Evolutionary conservation across 2,329 filamentous ascomycete genomes (phyloP).

Genomic region (Periconia macrospinosa): DNA sequence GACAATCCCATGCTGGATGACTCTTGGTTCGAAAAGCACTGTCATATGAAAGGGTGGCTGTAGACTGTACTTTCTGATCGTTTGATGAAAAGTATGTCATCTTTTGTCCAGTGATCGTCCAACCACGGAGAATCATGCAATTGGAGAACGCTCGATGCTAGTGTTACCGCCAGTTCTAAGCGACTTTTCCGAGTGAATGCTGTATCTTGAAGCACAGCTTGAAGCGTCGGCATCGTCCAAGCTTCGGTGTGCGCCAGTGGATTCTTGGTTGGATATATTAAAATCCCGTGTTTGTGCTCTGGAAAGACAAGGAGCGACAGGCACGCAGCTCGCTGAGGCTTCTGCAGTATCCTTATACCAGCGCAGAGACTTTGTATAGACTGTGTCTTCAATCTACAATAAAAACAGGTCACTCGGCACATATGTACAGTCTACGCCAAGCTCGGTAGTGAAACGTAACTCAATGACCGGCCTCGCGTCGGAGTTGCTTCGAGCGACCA

Average conservation of each 20-base stretch:
- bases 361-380: conserved; percentile 20
- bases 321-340: conserved; percentile 18
- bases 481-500: too few relatives aligned
- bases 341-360: conserved; percentile 17
- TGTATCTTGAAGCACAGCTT: conserved; percentile 12
- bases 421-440: too few relatives aligned
- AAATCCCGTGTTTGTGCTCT: conserved; percentile 4
- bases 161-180: conserved; percentile 19
- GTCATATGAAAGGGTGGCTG: conserved; percentile 19
- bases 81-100: conserved; percentile 26
- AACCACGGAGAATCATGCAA: conserved; percentile 29
- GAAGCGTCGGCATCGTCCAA: conserved; percentile 17
- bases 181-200: conserved; percentile 17
- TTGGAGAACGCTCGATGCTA: conserved; percentile 24
- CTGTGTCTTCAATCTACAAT: too few relatives aligned
- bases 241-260: conserved; percentile 11
- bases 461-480: too few relatives aligned
- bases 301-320: conserved; percentile 16
- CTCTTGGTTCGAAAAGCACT: conserved; percentile 6
- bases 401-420: too few relatives aligned
- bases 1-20: neutral
- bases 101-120: conserved; percentile 20
- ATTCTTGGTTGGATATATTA: conserved; percentile 16
- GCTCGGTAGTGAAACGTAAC: too few relatives aligned
- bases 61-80: conserved; percentile 11